Evolutionary conservation across 2,329 filamentous ascomycete genomes (phyloP).

Genomic region (Pseudogymnoascus sp.): DNA sequence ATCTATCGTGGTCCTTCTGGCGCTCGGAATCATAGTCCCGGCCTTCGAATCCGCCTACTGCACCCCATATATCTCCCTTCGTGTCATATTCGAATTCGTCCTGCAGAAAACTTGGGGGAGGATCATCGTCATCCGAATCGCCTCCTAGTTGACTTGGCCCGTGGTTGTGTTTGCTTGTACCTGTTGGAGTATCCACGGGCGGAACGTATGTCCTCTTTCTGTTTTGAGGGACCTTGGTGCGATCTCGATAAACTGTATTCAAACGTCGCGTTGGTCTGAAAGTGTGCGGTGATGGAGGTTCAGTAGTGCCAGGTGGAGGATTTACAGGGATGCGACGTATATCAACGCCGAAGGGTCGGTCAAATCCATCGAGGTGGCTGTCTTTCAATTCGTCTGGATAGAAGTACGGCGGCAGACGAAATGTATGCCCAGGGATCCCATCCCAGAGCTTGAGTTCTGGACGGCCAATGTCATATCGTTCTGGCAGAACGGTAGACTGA

Average conservation of each 20-base stretch:
- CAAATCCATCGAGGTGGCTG: not conserved
- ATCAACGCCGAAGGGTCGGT: not conserved
- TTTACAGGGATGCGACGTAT: not conserved
- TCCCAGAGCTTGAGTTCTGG: not conserved
- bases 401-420: conserved; percentile 1
- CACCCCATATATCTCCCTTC: not conserved
- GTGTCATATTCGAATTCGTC: not conserved
- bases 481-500: not conserved
- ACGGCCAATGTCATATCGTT: not conserved
- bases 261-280: not conserved
- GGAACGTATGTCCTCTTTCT: not conserved
- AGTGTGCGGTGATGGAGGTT: not conserved
- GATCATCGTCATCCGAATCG: not conserved
- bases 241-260: not conserved
- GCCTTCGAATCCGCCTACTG: not conserved
- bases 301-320: not conserved
- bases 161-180: not conserved
- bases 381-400: not conserved
- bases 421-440: not conserved
- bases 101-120: not conserved
- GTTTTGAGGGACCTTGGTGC: not conserved
- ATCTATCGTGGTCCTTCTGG: not conserved
- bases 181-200: not conserved
- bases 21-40: not conserved
- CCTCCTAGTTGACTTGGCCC: not conserved